phyloP scores from a whole-genome alignment of 1,139 yeast species.

The Yamadazyma spencermartinsiae region DNA sequence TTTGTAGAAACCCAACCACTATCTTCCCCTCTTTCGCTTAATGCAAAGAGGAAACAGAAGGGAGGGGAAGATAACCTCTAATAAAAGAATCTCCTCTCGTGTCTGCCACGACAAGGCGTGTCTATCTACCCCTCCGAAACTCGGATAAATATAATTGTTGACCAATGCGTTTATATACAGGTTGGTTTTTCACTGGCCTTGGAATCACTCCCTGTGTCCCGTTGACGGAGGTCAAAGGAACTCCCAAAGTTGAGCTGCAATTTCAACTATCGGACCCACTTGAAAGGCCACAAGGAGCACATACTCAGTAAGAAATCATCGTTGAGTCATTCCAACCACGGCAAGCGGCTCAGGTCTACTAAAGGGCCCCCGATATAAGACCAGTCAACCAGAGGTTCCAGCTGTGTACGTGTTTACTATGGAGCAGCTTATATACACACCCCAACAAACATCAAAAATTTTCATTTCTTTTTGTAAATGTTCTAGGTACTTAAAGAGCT shows the following conservation, averaged over 20 bases:
- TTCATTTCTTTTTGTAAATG: background rate
- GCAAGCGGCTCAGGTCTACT: no score
- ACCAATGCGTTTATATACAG: slow-evolving; percentile 9
- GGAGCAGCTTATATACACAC: slow-evolving; percentile 1
- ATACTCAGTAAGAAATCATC: no score
- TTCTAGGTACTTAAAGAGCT: background rate
- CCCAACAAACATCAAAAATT: slow-evolving; percentile 2
- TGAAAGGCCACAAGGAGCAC: no score
- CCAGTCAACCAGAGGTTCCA: no score
- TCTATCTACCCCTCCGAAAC: slow-evolving; percentile 15
- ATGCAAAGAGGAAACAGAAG: background rate
- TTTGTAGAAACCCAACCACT: background rate
- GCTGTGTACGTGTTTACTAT: background rate
- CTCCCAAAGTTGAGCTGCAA: no score
- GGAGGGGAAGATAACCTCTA: slow-evolving; percentile 1
- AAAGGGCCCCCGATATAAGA: no score
- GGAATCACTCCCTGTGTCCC: no score
- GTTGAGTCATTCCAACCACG: no score
- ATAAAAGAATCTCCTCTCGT: background rate
- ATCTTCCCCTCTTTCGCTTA: slow-evolving; percentile 3
- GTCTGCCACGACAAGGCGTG: background rate
- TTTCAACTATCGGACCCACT: no score
- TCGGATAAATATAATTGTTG: slow-evolving; percentile 10
- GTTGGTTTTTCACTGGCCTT: background rate
- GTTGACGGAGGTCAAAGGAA: no score